phyloP scores from a whole-genome alignment of 176 grass and related monocot genomes.

The Phyllostachys edulis region DNA sequence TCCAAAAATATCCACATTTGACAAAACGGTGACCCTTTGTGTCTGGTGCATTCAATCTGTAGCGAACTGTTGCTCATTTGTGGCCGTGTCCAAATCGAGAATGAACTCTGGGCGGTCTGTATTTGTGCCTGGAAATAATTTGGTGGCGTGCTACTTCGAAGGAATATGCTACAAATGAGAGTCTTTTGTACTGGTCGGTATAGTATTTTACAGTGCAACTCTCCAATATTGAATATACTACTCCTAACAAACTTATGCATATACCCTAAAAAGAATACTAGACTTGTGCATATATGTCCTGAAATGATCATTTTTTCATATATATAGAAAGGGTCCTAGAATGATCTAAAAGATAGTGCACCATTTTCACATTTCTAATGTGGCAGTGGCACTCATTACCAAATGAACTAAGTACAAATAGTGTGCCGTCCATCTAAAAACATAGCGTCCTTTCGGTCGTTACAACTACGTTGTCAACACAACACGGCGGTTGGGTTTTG shows the following conservation, averaged over 20 bases:
- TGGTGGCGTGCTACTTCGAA: neutral
- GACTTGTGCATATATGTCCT: neutral
- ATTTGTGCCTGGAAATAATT: neutral
- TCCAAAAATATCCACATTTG: conserved; percentile 6
- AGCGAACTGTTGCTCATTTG: neutral
- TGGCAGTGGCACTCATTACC: neutral
- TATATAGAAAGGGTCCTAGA: neutral
- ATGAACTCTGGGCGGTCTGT: neutral
- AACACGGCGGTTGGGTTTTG: neutral
- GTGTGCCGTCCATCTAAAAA: neutral
- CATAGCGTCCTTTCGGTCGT: conserved; percentile 1
- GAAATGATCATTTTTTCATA: no score
- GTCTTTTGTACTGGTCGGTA: neutral
- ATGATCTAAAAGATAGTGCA: no score
- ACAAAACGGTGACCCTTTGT: conserved; percentile 4
- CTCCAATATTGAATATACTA: no score
- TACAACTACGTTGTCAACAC: conserved; percentile 20
- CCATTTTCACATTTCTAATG: neutral
- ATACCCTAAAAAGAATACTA: no score
- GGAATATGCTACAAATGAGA: no score
- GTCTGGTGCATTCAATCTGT: neutral
- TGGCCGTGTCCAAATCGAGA: neutral
- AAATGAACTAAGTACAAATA: neutral
- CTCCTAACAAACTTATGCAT: no score
- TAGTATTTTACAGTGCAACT: neutral